These are phyloP conservation scores for Hanseniaspora jakobsenii DNA, from an alignment of 805 yeast species.

Conservation along the genomic window DNA sequence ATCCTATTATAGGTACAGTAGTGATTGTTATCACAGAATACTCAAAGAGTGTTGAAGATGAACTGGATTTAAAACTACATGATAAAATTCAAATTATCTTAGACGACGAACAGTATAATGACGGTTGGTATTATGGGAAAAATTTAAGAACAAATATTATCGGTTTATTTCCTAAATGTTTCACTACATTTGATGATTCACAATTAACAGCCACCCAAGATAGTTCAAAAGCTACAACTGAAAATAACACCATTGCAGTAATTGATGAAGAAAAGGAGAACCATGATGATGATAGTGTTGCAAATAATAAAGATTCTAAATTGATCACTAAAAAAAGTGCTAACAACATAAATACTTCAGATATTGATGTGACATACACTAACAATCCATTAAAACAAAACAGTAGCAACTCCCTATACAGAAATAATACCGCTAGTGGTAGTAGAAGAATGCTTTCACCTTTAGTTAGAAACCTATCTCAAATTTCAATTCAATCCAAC, in stretches of 20 bases:
- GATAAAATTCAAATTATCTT: constrained; percentile 80
- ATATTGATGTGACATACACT: too few relatives aligned
- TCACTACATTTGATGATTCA: constrained; percentile 38
- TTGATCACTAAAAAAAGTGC: too few relatives aligned
- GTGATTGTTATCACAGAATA: constrained; percentile 73
- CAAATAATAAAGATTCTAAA: constrained; percentile 48
- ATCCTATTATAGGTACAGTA: constrained; percentile 22
- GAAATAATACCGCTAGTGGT: neutral
- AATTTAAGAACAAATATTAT: constrained; percentile 60
- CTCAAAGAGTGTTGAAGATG: constrained; percentile 79
- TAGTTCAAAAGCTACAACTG: neutral
- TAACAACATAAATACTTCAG: too few relatives aligned
- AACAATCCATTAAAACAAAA: too few relatives aligned
- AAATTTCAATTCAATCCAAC: too few relatives aligned
- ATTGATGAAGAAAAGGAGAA: neutral
- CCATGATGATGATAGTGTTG: constrained; percentile 30
- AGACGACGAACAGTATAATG: constrained; percentile 87
- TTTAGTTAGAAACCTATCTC: constrained; percentile 18
- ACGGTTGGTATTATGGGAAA: constrained; percentile 95
- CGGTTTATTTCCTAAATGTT: constrained; percentile 84
- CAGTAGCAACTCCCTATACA: constrained; percentile 15
- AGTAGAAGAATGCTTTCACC: neutral
- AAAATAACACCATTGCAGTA: neutral
- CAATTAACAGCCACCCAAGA: too few relatives aligned
- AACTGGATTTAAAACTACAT: constrained; percentile 64